Percentiles rank a stretch among this genome's conserved stretches.
These are phyloP conservation scores for Coelastrella sp. DNA, from an alignment of 139 green algal genomes.

Conservation along the genomic window DNA sequence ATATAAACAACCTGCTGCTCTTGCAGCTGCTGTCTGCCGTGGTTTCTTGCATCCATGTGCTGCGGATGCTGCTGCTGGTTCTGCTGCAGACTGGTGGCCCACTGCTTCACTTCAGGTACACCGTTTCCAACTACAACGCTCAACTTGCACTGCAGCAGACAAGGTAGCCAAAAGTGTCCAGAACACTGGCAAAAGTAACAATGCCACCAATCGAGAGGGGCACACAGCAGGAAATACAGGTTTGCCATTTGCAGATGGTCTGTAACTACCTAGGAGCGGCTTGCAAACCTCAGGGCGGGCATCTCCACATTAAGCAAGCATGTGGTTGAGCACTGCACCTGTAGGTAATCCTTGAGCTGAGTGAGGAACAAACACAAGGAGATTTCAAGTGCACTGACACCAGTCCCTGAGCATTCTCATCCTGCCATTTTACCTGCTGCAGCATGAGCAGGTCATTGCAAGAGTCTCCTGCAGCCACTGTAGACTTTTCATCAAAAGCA, in stretches of 20 bases:
- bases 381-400: neutral
- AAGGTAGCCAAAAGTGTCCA: neutral
- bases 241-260: no score
- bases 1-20: conserved; percentile 11
- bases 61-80: neutral
- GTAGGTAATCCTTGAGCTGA: neutral
- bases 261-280: no score
- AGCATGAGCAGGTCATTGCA: conserved; percentile 43
- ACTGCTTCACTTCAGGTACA: conserved; percentile 16
- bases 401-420: neutral
- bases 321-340: no score
- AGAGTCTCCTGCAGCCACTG: conserved; percentile 35
- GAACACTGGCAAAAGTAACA: neutral
- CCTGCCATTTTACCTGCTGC: conserved; percentile 33
- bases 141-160: neutral
- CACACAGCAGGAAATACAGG: no score
- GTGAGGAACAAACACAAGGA: neutral
- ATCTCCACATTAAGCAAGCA: no score
- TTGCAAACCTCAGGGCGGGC: no score
- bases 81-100: neutral
- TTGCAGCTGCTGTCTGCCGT: neutral
- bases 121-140: conserved; percentile 38
- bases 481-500: conserved; percentile 14
- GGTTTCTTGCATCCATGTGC: neutral
- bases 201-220: neutral